Evolutionary conservation across 2,329 filamentous ascomycete genomes (phyloP).

Genomic region (Blastomyces silverae): DNA sequence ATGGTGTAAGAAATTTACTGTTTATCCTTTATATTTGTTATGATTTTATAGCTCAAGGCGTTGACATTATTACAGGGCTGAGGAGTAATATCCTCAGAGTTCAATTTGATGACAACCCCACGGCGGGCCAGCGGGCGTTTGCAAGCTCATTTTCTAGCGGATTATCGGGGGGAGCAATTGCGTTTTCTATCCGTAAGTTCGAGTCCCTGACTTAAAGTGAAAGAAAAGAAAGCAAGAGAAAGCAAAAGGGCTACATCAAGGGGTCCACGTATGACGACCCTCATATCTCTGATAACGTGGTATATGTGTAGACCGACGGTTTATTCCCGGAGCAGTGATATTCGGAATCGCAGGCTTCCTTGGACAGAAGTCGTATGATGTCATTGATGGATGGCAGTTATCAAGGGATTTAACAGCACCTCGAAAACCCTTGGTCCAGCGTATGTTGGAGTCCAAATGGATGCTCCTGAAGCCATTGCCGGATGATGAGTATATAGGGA

Average conservation of each 20-base stretch:
- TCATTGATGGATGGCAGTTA: slow-evolving; percentile 44
- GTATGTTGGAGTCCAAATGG: slow-evolving; percentile 57
- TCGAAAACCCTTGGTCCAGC: slow-evolving; percentile 43
- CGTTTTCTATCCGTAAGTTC: slow-evolving; percentile 47
- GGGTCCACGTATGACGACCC: neutral
- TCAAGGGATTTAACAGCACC: slow-evolving; percentile 29
- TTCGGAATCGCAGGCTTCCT: slow-evolving; percentile 52
- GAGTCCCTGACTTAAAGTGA: neutral
- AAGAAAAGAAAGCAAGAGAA: neutral
- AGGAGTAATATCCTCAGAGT: slow-evolving; percentile 42
- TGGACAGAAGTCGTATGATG: slow-evolving; percentile 53
- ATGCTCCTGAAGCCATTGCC: slow-evolving; percentile 63
- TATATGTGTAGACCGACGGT: slow-evolving; percentile 46
- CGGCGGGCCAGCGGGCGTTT: slow-evolving; percentile 53
- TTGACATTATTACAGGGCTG: slow-evolving; percentile 29
- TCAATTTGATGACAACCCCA: slow-evolving; percentile 49
- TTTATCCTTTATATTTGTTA: neutral
- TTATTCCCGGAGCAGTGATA: slow-evolving; percentile 53
- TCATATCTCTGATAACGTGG: neutral
- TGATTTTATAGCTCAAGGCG: neutral
- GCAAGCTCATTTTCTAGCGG: slow-evolving; percentile 66
- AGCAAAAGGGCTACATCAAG: neutral
- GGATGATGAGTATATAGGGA: slow-evolving; percentile 64
- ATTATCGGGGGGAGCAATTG: slow-evolving; percentile 55
- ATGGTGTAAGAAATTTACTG: slow-evolving; percentile 53